phyloP scores from a whole-genome alignment of 306 rosid species.

The Vigna reflexopilosa region DNA sequence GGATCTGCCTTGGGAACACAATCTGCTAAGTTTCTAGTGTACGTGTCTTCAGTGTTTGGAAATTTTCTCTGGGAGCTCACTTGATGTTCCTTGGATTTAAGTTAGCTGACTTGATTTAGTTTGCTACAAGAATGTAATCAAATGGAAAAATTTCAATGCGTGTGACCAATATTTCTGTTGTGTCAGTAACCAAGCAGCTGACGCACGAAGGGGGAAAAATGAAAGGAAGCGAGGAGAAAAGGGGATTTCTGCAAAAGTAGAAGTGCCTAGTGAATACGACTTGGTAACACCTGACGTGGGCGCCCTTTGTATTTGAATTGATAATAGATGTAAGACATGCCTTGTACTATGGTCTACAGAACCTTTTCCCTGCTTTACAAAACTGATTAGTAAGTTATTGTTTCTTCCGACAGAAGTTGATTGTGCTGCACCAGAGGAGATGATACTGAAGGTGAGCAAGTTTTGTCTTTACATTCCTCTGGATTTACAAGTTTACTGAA shows the following conservation, averaged over 20 bases:
- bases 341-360: background rate
- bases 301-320: slow-evolving; percentile 79
- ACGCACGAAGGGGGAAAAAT: slow-evolving; percentile 60
- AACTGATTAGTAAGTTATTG: slow-evolving; percentile 31
- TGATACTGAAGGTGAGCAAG: slow-evolving; percentile 40
- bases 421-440: slow-evolving; percentile 31
- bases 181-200: slow-evolving; percentile 62
- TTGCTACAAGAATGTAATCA: slow-evolving; percentile 16
- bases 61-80: slow-evolving; percentile 1
- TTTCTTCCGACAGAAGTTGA: slow-evolving; percentile 33
- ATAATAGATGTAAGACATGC: slow-evolving; percentile 44
- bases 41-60: slow-evolving; percentile 44
- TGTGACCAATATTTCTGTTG: slow-evolving; percentile 40
- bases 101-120: slow-evolving; percentile 33
- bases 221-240: slow-evolving; percentile 65
- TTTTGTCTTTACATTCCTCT: slow-evolving; percentile 17
- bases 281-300: slow-evolving; percentile 76
- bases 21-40: slow-evolving; percentile 59
- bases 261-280: slow-evolving; percentile 46
- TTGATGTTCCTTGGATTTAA: slow-evolving; percentile 11
- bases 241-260: slow-evolving; percentile 52
- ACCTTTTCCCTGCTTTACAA: slow-evolving; percentile 23
- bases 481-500: slow-evolving; percentile 12
- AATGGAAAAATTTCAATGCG: slow-evolving; percentile 27
- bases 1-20: slow-evolving; percentile 65